Base-by-base conservation (phyloP, 768 basidiomycete genomes). In the Mycena vitilis region DNA sequence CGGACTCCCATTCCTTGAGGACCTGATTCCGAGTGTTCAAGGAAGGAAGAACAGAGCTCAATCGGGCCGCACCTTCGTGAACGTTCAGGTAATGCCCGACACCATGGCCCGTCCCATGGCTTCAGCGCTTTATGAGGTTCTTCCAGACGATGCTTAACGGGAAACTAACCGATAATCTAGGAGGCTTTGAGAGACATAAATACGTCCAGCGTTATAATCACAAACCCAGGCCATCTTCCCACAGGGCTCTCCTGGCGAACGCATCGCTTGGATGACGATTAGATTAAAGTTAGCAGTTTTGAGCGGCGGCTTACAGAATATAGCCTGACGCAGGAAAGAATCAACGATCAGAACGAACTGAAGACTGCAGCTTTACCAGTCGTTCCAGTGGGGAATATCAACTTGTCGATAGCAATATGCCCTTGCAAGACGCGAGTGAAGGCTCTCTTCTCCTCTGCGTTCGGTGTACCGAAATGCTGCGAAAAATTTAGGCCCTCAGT, bases 11-110 rank as follows among this genome's bases (percentile, higher is more conserved):
- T 88, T 8, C 88, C 88, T 40, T 91, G 89, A 4, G 89, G 89
- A 4, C 88, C 86, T 84, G 57, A 47, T 59, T 4, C 49, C 30
- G n/a, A 59, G 9, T 7, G 37, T 55, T 58, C 53, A 57, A 61
- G 38, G 60, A 13, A 7, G 37, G 18, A 52, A 15, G 25, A n/a
- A 18, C 6, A 11, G 7, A 36, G 36, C 1, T 30, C 6, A n/a
- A 15, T 56, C 51, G 16, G 38, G 15, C 8, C 12, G 40, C 58
- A 76, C 91, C 92, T 85, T 99, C 96, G 74, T 98, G 96, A 0
- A 98, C 96, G 68, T 98, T 98, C 61, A 99, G 80, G 81, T 92
- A 99, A 71, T 94, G 91, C 0, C 97, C 97, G 38, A 99, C 93
- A 40, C 98, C 97, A 73, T 98, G 97, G 0, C 95, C 95, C 22